phyloP scores from a whole-genome alignment of 2,329 filamentous ascomycete species.

The Bipolaris victoriae region DNA sequence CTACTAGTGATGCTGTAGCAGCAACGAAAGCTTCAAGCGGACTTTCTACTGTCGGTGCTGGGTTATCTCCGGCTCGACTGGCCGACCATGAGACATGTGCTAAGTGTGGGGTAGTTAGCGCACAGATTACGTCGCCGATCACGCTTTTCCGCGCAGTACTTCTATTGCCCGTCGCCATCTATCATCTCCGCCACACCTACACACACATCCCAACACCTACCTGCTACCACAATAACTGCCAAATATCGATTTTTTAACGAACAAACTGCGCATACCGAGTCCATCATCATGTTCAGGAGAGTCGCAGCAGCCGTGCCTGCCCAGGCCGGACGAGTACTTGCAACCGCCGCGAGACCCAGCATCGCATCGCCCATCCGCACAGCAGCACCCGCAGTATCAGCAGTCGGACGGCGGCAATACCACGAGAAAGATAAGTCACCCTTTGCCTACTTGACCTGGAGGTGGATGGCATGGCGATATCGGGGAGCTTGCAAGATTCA shows the following conservation, averaged over 20 bases:
- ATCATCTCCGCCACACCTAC: conserved; percentile 32
- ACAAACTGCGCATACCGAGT: conserved; percentile 23
- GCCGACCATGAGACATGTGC: conserved; percentile 20
- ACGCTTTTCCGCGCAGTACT: conserved; percentile 25
- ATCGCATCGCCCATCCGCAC: conserved; percentile 55
- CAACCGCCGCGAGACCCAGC: conserved; percentile 57
- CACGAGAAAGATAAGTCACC: conserved; percentile 68
- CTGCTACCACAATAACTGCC: conserved; percentile 11
- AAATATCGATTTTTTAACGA: not conserved
- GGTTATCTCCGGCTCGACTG: too few relatives aligned
- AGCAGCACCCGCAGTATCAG: conserved; percentile 51
- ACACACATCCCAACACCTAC: conserved; percentile 18
- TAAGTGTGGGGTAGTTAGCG: conserved; percentile 31
- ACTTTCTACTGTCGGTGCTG: too few relatives aligned
- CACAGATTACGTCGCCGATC: conserved; percentile 35
- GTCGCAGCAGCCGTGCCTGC: conserved; percentile 61
- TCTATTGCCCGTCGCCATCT: conserved; percentile 29
- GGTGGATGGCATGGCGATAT: conserved; percentile 21
- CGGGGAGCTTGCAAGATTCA: conserved; percentile 7
- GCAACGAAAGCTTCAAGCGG: too few relatives aligned
- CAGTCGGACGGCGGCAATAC: conserved; percentile 58
- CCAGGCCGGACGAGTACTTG: conserved; percentile 58
- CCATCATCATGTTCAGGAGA: conserved; percentile 63
- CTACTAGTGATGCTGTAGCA: too few relatives aligned
- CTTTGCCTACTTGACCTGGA: conserved; percentile 2